phyloP scores from a whole-genome alignment of 768 basidiomycete genomes.

The Leccinum subgranulosum region DNA sequence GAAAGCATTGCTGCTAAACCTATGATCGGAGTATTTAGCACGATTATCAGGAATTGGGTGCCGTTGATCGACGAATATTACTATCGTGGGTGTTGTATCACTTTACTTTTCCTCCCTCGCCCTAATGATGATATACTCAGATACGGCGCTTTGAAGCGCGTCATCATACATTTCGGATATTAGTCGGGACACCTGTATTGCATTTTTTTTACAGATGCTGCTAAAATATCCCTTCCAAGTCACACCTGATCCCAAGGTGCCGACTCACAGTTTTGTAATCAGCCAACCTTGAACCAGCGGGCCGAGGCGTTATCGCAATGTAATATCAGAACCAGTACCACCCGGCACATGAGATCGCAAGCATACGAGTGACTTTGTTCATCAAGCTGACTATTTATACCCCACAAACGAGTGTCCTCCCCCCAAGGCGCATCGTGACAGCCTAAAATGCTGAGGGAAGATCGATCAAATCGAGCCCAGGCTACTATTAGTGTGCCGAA shows the following conservation, averaged over 20 bases:
- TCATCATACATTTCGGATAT: conserved; percentile 1
- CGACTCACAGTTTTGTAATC: neutral
- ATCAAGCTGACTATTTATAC: neutral
- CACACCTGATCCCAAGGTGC: neutral
- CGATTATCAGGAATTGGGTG: conserved; percentile 80
- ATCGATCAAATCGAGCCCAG: conserved; percentile 29
- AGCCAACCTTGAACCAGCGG: neutral
- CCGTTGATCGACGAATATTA: conserved; percentile 88
- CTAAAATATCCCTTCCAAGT: neutral
- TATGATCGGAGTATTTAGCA: conserved; percentile 63
- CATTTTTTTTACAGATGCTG: conserved; percentile 1
- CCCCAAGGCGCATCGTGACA: conserved; percentile 53
- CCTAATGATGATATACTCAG: conserved; percentile 21
- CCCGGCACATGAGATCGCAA: neutral
- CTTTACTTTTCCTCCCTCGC: neutral
- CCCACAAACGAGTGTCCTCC: conserved; percentile 15
- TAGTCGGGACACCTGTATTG: neutral
- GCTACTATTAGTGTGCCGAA: conserved; percentile 11
- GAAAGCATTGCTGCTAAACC: conserved; percentile 54
- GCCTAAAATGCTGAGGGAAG: conserved; percentile 42
- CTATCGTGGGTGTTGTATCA: conserved; percentile 64
- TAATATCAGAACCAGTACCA: neutral
- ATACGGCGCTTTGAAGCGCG: conserved; percentile 42
- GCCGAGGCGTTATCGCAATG: neutral
- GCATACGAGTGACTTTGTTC: neutral